These are phyloP conservation scores for Claviceps monticola DNA, from an alignment of 2,329 filamentous ascomycete genomes.

Conservation along the genomic window DNA sequence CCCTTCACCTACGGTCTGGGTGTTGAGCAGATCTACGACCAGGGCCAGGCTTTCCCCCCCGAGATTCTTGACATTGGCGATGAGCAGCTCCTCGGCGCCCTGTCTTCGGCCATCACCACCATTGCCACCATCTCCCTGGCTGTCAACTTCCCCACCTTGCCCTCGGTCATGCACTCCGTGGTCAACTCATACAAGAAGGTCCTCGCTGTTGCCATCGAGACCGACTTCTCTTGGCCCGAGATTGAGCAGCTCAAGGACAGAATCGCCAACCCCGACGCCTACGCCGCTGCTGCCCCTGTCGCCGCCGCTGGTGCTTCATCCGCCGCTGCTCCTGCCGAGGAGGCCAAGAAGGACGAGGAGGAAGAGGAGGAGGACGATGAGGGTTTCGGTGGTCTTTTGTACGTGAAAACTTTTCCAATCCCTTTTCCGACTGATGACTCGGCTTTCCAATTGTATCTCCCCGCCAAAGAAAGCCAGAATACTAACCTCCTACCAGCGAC, in stretches of 20 bases:
- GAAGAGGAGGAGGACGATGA: constrained; percentile 56
- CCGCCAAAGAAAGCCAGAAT: not conserved
- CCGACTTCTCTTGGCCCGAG: constrained; percentile 86
- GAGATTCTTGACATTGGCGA: constrained; percentile 86
- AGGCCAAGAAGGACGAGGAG: constrained; percentile 52
- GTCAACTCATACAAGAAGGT: constrained; percentile 98
- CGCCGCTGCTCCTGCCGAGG: constrained; percentile 40
- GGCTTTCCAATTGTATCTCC: too few species aligned
- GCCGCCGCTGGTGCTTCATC: constrained; percentile 31
- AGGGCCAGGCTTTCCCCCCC: constrained; percentile 82
- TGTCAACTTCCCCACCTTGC: constrained; percentile 86
- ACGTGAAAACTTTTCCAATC: constrained; percentile 15
- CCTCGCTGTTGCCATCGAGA: constrained; percentile 77
- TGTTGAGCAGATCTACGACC: constrained; percentile 91
- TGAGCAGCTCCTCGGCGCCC: constrained; percentile 77
- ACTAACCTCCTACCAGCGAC: constrained; percentile 34
- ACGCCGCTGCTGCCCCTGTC: constrained; percentile 68
- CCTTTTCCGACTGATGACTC: not conserved
- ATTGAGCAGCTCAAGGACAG: constrained; percentile 98
- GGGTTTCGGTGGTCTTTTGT: constrained; percentile 72
- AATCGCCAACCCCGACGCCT: constrained; percentile 96
- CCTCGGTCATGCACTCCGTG: constrained; percentile 90
- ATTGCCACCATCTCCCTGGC: constrained; percentile 87
- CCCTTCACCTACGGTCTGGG: constrained; percentile 99
- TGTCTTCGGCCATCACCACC: constrained; percentile 69